Evolutionary conservation across 345 rosid species (phyloP).

Genomic region (Acer saccharum): DNA sequence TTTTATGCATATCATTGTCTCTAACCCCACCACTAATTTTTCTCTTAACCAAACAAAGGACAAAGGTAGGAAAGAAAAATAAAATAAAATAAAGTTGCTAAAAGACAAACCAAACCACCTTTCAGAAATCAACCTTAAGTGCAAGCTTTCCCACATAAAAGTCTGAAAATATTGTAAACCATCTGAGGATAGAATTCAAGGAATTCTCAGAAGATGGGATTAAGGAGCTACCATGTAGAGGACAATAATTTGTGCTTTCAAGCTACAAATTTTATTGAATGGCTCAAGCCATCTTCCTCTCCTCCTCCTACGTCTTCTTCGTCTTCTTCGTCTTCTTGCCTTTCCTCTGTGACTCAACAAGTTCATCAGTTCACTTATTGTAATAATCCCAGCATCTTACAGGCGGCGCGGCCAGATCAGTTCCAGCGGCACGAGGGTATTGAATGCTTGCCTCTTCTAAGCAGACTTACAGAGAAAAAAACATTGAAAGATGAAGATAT

Average conservation of each 20-base stretch:
- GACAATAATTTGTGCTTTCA: conserved; percentile 34
- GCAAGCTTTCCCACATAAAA: conserved; percentile 45
- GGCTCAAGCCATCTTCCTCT: conserved; percentile 66
- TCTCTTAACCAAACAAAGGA: conserved; percentile 33
- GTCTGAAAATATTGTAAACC: conserved; percentile 33
- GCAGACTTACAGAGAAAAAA: conserved; percentile 42
- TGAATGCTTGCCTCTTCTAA: conserved; percentile 65
- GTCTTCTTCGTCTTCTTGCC: conserved; percentile 33
- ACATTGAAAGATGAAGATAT: conserved; percentile 36
- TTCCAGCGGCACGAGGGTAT: conserved; percentile 23
- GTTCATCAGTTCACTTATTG: conserved; percentile 25
- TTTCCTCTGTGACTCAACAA: conserved; percentile 30
- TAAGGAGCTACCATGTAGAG: conserved; percentile 46
- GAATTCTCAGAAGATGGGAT: conserved; percentile 43
- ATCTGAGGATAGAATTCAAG: conserved; percentile 18
- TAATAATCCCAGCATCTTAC: conserved; percentile 24
- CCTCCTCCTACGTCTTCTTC: conserved; percentile 22
- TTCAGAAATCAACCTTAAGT: conserved; percentile 42
- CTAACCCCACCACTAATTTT: conserved; percentile 67
- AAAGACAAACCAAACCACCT: conserved; percentile 55
- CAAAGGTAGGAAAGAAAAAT: conserved; percentile 35
- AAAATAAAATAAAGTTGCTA: conserved; percentile 25
- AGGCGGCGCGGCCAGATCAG: background rate
- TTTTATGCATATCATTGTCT: conserved; percentile 55
- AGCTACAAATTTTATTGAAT: conserved; percentile 73